Percentiles rank a stretch among this genome's conserved stretches.
Conservation (phyloP, 257 asterid species). For the Ilex aquifolium region DNA sequence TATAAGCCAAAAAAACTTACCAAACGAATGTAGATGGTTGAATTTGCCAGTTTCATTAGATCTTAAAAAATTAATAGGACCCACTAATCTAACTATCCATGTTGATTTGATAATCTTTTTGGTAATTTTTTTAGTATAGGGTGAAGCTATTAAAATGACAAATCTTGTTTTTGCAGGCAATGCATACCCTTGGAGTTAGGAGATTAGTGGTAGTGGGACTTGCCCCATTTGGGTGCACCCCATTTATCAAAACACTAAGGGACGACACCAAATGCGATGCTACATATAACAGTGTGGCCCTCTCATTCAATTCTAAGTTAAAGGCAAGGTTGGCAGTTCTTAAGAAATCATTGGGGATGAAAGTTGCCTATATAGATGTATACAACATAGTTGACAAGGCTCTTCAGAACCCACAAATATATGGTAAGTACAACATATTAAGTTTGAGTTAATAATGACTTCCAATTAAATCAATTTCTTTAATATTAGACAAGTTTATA, state of each 20-base stretch:
- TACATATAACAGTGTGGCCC: constrained; percentile 34
- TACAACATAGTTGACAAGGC: constrained; percentile 23
- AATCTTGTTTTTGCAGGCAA: constrained; percentile 16
- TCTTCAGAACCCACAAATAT: constrained; percentile 30
- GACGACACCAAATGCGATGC: constrained; percentile 26
- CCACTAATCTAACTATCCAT: no score
- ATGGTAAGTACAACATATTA: constrained; percentile 18
- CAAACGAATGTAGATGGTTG: no score
- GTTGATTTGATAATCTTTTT: background rate
- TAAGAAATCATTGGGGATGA: constrained; percentile 16
- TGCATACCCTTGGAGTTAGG: constrained; percentile 39
- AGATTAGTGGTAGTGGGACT: constrained; percentile 39
- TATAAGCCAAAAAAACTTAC: no score
- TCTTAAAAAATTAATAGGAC: no score
- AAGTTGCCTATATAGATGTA: constrained; percentile 28
- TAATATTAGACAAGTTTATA: no score
- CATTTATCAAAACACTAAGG: constrained; percentile 28
- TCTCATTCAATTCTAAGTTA: constrained; percentile 29
- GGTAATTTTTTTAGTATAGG: no score
- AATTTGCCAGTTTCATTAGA: no score
- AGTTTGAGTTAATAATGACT: no score
- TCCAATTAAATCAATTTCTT: no score
- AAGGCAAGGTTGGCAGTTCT: constrained; percentile 17
- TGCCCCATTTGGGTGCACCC: constrained; percentile 46
- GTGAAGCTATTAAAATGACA: no score